Base-by-base conservation (phyloP, 148 eudicot genomes). In the Vaccinium corymbosum region DNA sequence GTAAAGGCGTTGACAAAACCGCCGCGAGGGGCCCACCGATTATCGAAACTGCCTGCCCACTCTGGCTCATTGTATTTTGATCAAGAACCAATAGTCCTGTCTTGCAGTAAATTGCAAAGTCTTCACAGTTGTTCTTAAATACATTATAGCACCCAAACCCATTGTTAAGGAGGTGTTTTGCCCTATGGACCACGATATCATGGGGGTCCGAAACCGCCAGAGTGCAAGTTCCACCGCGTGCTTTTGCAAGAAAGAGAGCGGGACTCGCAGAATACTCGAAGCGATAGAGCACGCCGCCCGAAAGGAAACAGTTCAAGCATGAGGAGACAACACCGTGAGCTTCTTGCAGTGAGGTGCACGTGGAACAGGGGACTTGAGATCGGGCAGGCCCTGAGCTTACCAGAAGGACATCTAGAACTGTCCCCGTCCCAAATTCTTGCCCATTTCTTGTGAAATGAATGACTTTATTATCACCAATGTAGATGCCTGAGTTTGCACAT, bases 391-490 rank as follows among this genome's bases (percentile, higher is more conserved):
- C 91, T 6, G 97, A 93, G 89, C 98, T 93, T 42, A 93, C 87
- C 55, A 94, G 80, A 53, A 94, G 90, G 13, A 89, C 46, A 79
- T 94, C 98, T 51, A 94, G 79, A 50, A 89, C 84, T 6, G 98
- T 94, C 52, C 98, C 98, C 3, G 98, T 94, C 73, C 95, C 95
- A 15, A 94, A 88, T 92, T 94, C 98, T 70, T 90, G 95, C 73
- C 98, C 98, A 3, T 82, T 93, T 85, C 98, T 90, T 10, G 97
- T 94, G 92, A 94, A 94, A 85, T 93, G 98, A 51, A 94, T 88
- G 32, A 94, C 98, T 87, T 89, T 91, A 80, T 90, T 70, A 62
- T 93, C 93, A 66, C 98, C 98, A 83, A 91, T 81, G 51, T 90
- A 92, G 20, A 94, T 92, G 61, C 98, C 98, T 74, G 51, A 6